Conservation (phyloP, 179 eudicot species). For the Vitellaria paradoxa region DNA sequence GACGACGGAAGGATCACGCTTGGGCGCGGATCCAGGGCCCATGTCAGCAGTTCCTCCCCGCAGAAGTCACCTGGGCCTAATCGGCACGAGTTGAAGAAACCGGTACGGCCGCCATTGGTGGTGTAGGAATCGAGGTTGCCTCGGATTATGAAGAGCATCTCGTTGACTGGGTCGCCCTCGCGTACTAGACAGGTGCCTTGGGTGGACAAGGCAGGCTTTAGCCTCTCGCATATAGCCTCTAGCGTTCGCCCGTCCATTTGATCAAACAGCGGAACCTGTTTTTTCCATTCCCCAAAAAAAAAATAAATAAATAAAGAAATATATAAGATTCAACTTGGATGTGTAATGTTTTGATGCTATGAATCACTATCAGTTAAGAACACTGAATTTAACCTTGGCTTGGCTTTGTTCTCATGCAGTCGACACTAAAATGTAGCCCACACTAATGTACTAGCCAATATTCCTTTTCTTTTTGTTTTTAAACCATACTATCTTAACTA, state of each 20-base stretch:
- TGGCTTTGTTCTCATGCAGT: too few species aligned
- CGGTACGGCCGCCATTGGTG: constrained; percentile 61
- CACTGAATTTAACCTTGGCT: too few species aligned
- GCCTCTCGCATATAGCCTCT: constrained; percentile 62
- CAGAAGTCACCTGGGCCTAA: constrained; percentile 62
- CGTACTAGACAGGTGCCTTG: constrained; percentile 48
- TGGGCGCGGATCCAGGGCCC: constrained; percentile 58
- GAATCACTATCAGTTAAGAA: too few species aligned
- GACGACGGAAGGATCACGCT: constrained; percentile 50
- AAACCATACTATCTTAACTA: too few species aligned
- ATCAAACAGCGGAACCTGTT: constrained; percentile 52
- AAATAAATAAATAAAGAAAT: background rate
- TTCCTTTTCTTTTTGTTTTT: too few species aligned
- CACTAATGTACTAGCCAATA: too few species aligned
- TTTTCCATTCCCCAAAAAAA: background rate
- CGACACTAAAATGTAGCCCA: too few species aligned
- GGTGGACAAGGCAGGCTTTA: constrained; percentile 50
- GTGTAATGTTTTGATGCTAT: too few species aligned
- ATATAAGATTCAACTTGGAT: background rate
- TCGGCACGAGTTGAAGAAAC: constrained; percentile 53
- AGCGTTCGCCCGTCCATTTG: constrained; percentile 58
- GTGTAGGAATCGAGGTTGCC: constrained; percentile 60
- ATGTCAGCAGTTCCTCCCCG: constrained; percentile 62
- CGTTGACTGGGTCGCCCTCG: constrained; percentile 56
- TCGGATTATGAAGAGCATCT: constrained; percentile 59